Conservation (phyloP, 192 early-diverging fungal species). For the Entophlyctis luteolus region DNA sequence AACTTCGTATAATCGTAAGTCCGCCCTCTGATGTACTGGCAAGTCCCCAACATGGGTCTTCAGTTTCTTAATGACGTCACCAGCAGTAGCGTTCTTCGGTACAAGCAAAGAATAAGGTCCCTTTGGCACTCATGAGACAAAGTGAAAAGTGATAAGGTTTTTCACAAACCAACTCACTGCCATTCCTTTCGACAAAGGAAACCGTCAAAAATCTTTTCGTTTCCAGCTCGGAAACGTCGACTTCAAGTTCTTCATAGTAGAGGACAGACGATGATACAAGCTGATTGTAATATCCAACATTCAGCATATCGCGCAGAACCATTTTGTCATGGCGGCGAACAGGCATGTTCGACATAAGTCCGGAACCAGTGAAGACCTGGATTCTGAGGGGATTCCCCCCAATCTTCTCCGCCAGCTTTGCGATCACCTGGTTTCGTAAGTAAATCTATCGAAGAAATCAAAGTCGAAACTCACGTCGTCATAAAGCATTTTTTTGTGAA, state of each 20-base stretch:
- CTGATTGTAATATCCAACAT: constrained; percentile 22
- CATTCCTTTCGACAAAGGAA: constrained; percentile 57
- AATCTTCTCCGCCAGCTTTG: constrained; percentile 58
- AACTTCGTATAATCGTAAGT: constrained; percentile 60
- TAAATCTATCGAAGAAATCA: constrained; percentile 20
- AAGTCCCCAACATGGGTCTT: constrained; percentile 37
- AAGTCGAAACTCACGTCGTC: constrained; percentile 37
- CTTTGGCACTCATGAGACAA: constrained; percentile 18
- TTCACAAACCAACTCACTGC: constrained; percentile 61
- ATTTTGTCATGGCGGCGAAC: constrained; percentile 46
- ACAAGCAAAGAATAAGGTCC: constrained; percentile 66
- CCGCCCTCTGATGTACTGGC: constrained; percentile 20
- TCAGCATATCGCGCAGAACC: constrained; percentile 58
- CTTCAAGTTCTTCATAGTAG: constrained; percentile 80
- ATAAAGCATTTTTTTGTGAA: constrained; percentile 68
- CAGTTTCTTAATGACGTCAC: constrained; percentile 43
- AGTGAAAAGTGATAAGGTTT: not conserved
- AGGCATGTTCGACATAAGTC: constrained; percentile 21
- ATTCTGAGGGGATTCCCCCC: constrained; percentile 67
- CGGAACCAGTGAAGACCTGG: constrained; percentile 57
- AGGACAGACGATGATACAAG: constrained; percentile 44
- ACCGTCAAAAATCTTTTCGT: constrained; percentile 70
- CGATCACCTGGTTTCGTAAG: constrained; percentile 51
- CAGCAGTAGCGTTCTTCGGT: constrained; percentile 46
- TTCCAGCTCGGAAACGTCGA: constrained; percentile 78